phyloP scores from a whole-genome alignment of 495 filamentous ascomycete species.

The Aspergillus funiculosus region DNA sequence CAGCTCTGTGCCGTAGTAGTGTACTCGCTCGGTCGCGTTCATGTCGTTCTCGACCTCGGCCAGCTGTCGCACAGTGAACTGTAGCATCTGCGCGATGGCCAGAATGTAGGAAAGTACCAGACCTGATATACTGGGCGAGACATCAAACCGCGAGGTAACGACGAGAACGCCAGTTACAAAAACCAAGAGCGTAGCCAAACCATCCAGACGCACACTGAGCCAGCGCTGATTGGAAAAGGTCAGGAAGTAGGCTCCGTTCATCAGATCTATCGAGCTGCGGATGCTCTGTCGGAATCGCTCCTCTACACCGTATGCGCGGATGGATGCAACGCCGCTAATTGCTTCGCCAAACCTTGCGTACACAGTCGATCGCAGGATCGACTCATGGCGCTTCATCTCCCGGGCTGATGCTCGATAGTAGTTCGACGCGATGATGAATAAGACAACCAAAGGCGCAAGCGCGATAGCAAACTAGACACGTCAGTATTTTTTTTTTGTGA shows the following conservation, averaged over 20 bases:
- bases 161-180: conserved; percentile 86
- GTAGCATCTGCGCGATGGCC: conserved; percentile 90
- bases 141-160: conserved; percentile 86
- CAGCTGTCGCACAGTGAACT: conserved; percentile 89
- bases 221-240: conserved; percentile 93
- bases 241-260: conserved; percentile 90
- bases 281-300: conserved; percentile 66
- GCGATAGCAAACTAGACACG: conserved; percentile 68
- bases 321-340: conserved; percentile 72
- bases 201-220: conserved; percentile 78
- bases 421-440: conserved; percentile 76
- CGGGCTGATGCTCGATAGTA: conserved; percentile 90
- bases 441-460: conserved; percentile 67
- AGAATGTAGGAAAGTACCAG: conserved; percentile 90
- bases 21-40: conserved; percentile 91
- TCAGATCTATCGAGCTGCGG: conserved; percentile 68
- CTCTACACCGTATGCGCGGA: conserved; percentile 82
- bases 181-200: conserved; percentile 73
- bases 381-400: conserved; percentile 90
- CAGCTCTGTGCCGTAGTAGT: conserved; percentile 82
- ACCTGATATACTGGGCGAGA: conserved; percentile 77
- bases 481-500: background rate
- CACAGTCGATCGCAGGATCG: conserved; percentile 76
- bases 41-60: conserved; percentile 97
- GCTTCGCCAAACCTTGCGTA: conserved; percentile 92